Conservation (phyloP, 2,329 filamentous ascomycete genomes). For the Aspergillus pseudoterreus region DNA sequence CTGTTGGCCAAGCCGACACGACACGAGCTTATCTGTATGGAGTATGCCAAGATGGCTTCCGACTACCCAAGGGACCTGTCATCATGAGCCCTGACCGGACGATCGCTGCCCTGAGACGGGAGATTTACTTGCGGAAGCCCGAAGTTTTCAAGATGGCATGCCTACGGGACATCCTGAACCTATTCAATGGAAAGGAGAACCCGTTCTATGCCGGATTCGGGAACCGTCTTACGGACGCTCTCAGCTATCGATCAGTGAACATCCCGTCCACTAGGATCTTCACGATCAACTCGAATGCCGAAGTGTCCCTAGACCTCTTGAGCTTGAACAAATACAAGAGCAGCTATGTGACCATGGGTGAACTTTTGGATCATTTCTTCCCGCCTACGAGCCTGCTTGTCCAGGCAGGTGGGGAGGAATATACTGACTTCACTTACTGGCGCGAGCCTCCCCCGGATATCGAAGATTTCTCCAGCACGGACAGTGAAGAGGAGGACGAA, state of each 20-base stretch:
- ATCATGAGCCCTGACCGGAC: slow-evolving; percentile 94
- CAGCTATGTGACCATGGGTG: slow-evolving; percentile 94
- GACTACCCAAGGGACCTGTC: slow-evolving; percentile 82
- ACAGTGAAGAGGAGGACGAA: slow-evolving; percentile 57
- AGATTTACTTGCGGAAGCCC: slow-evolving; percentile 92
- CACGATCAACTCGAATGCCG: slow-evolving; percentile 96
- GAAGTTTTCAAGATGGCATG: slow-evolving; percentile 99
- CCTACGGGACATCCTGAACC: slow-evolving; percentile 82
- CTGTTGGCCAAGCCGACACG: slow-evolving; percentile 87
- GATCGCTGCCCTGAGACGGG: slow-evolving; percentile 84
- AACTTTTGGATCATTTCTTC: slow-evolving; percentile 97
- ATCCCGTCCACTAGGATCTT: slow-evolving; percentile 94
- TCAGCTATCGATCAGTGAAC: slow-evolving; percentile 93
- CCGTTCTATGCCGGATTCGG: slow-evolving; percentile 98
- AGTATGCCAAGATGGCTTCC: slow-evolving; percentile 82
- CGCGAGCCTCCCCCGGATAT: slow-evolving; percentile 77
- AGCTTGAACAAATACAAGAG: slow-evolving; percentile 93
- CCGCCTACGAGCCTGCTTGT: slow-evolving; percentile 84
- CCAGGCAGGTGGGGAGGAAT: slow-evolving; percentile 86
- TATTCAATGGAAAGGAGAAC: slow-evolving; percentile 72
- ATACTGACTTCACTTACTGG: slow-evolving; percentile 98
- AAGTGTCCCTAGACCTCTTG: slow-evolving; percentile 86
- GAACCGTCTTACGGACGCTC: slow-evolving; percentile 90
- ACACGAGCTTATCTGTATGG: slow-evolving; percentile 87
- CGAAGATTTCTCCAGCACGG: slow-evolving; percentile 83